Conservation (phyloP, 2,329 filamentous ascomycete species). For the Zasmidium angulare region DNA sequence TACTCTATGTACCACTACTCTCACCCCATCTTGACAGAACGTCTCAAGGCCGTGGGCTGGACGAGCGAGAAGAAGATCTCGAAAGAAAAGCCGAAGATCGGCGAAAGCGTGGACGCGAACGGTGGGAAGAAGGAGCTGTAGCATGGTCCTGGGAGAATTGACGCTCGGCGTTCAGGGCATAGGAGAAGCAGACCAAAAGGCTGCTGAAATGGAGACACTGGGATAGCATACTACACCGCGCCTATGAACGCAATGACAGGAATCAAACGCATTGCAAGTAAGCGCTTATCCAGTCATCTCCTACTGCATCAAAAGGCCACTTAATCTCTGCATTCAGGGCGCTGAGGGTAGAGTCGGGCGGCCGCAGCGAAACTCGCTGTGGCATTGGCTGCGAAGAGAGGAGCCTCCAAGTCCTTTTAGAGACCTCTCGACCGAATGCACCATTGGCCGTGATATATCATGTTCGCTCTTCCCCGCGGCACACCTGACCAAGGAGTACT, state of each 20-base stretch:
- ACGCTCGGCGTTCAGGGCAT: not conserved
- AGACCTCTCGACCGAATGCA: too few species aligned
- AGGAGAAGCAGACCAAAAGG: not conserved
- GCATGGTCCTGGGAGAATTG: not conserved
- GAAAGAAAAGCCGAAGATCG: constrained; percentile 41
- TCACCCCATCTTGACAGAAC: constrained; percentile 92
- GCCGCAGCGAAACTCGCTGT: not conserved
- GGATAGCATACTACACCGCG: not conserved
- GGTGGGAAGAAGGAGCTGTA: constrained; percentile 20
- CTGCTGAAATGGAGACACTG: not conserved
- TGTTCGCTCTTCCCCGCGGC: not conserved
- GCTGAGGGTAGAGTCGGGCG: not conserved
- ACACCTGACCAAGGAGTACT: not conserved
- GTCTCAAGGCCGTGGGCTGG: constrained; percentile 88
- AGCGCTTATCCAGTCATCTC: not conserved
- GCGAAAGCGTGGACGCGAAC: constrained; percentile 7
- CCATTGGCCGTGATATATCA: too few species aligned
- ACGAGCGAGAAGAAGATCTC: constrained; percentile 61
- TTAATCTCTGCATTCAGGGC: not conserved
- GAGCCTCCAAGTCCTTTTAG: not conserved
- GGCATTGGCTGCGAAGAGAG: not conserved
- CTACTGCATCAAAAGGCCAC: not conserved
- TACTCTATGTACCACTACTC: constrained; percentile 99
- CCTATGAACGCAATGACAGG: not conserved
- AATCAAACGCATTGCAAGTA: not conserved